These are phyloP conservation scores for Gonapodya prolifera DNA, from an alignment of 192 early-diverging fungal genomes.

Conservation along the genomic window DNA sequence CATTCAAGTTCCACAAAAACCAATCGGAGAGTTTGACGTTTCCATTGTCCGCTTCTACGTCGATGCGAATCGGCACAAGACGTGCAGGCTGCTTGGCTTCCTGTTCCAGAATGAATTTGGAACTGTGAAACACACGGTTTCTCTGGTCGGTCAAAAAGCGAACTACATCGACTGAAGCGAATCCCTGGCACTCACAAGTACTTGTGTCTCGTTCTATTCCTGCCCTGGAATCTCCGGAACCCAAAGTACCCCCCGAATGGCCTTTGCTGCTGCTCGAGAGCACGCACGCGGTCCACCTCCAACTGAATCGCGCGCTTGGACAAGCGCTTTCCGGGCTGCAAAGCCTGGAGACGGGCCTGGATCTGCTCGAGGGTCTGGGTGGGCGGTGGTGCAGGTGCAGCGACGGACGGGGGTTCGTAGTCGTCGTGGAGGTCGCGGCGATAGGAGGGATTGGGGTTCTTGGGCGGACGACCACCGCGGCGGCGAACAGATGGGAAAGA, in stretches of 20 bases:
- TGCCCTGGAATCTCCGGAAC: neutral
- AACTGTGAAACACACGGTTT: neutral
- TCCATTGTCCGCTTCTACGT: neutral
- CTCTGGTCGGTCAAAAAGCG: neutral
- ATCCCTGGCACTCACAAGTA: neutral
- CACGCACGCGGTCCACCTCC: neutral
- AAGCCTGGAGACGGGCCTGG: neutral
- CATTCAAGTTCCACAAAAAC: slow-evolving; percentile 2
- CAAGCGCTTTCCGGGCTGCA: neutral
- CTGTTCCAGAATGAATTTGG: neutral
- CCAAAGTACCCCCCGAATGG: neutral
- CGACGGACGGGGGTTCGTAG: neutral
- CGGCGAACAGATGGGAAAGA: neutral
- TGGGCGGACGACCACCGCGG: neutral
- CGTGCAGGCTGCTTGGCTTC: neutral
- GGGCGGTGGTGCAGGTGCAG: neutral
- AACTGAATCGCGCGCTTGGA: neutral
- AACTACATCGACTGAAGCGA: too few relatives aligned
- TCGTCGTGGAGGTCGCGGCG: neutral
- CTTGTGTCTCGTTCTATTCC: neutral
- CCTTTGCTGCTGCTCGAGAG: neutral
- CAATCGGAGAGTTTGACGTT: neutral
- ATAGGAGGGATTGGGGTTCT: neutral
- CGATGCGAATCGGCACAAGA: slow-evolving; percentile 2
- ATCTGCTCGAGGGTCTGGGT: neutral